Base-by-base conservation (phyloP, 1,139 yeast genomes). In the Magnusiomyces sp. region DNA sequence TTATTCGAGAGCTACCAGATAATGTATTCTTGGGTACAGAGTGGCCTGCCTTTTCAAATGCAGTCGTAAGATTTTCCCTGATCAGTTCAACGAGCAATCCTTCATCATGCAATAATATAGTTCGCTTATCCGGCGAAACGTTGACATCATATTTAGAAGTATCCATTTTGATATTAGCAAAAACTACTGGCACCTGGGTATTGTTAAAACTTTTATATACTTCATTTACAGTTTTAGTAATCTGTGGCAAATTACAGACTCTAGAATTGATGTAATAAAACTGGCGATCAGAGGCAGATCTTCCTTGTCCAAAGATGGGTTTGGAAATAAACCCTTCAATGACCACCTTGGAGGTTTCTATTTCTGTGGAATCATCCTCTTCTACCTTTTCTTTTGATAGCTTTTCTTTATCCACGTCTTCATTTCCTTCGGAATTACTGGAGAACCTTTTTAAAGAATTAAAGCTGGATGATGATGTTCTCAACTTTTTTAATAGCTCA, bases 81-180 rank as follows among this genome's bases (percentile, higher is more conserved):
- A 88, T 58, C 1, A 68, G 65, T 39, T 81, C 84, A 7, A 84
- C 59, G 1, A 89, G 63, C 13, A 67, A 64, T 4, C 67, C 65
- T 62, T 90, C 97, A 54, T 79, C 73, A 51, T 83, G 90, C 1
- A 92, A 62, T 57, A 87, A 62, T 2, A 92, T 72, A 2, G 80
- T 76, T 45, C 94, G 71, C 62, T 92, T 92, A 62, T 92, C 97
- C 0, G 98, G 98, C 0, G 95, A 81, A 1, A 94, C 83, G 65
- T 92, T 92, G 17, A 92, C 74, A 67, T 92, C 99, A 37, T 86
- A 65, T 20, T 72, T 69, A 20, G 64, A 60, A 0, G 83, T 72
- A 43, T 75, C 73, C 11, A 88, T 64, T 9, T 62, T 61, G 36
- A 92, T 58, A 63, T 94, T 74, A 1, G 87, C 60, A 1, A 89